Evolutionary conservation across 1,284 basidiomycete genomes (phyloP), one percentile per base, ranked within the genome.

Genomic region (Ceratobasidium papillatum): DNA sequence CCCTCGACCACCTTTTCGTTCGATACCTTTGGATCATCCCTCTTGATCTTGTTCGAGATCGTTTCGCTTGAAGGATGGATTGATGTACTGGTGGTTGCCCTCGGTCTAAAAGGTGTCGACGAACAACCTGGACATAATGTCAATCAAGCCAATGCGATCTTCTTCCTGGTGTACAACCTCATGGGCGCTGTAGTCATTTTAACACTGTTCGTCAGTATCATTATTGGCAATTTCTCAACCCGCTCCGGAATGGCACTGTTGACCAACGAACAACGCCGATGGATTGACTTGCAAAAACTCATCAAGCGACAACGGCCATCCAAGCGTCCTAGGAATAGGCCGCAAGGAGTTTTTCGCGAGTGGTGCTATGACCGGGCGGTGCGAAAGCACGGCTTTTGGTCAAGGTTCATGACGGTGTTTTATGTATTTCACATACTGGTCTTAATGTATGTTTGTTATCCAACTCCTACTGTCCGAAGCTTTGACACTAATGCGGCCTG

Each of bases 61-160:
- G 94, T 99, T 47, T 98, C 95, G 0, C 84, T 98, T 59, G 94
- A 98, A 82, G 97, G 97, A 1, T 99, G 97, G 97, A 90, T 94
- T 45, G 93, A 97, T 80, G 96, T 97, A 68, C 94, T 98, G 92
- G 84, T 84, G 27, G 86, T 91, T 12, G 92, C 92, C 0, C 94
- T 94, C 83, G 90, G 90, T 78, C 93, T 98, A 75, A 91, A 88
- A 0, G 94, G 93, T 0, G 79, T 77, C 25, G 88, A 89, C 41
- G 81, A 83, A 66, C 95, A 98, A 80, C 93, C 94, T 0, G 82
- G 88, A 76, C 87, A 84, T 49, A 93, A 96, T 77, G 87, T 86
- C 1, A 87, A 90, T 0, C 91, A 94, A 78, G 88, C 86, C 79
- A 96, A 99, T 80, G 93, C 94, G 0, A 87, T 99, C 65, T 99